Base-by-base conservation (phyloP, 2,329 filamentous ascomycete species). In the Alternaria sp. region DNA sequence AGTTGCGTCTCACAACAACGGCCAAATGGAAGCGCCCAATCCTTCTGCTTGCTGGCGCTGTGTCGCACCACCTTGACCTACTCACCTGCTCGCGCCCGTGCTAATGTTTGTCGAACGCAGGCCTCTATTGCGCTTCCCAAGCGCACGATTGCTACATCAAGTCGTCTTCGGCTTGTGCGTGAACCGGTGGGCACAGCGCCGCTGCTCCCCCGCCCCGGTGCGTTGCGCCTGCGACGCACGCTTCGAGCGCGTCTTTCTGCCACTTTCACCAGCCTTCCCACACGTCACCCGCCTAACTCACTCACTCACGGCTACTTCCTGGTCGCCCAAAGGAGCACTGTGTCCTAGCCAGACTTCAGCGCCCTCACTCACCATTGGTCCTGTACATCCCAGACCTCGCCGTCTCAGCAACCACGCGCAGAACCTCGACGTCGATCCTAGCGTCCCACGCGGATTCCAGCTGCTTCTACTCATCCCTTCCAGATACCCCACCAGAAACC, bases 91-190 rank as follows among this genome's bases (percentile, higher is more conserved):
- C 62, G 68, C 68, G 68, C 70, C 67, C 67, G 61, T 79, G 75
- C 79, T 80, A 76, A 80, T 75, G 67, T 76, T 79, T 78, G 76
- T 71, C 67, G 47, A 65, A 61, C 60, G 52, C 67, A 77, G 74
- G 66, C 62, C 67, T 69, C 64, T 69, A 8, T 36, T 36, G 75
- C 73, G 56, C 63, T 65, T 64, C 61, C 61, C 57, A 69, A 65
- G 67, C 70, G 72, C 69, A 69, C 74, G 67, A 73, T 68, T 74
- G 72, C 73, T 68, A 52, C 64, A 61, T 65, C 69, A 58, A 58
- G 56, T 52, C 62, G 59, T 70, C 63, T 21, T 36, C 61, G 57
- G 57, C 59, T 61, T 69, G 65, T 68, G 70, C 66, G 67, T 72
- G 73, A 73, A 74, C 66, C 61, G 62, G 67, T 68, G 66, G 67